Evolutionary conservation across 495 filamentous ascomycete species (phyloP).

Genomic region (Penicillium pancosmium): DNA sequence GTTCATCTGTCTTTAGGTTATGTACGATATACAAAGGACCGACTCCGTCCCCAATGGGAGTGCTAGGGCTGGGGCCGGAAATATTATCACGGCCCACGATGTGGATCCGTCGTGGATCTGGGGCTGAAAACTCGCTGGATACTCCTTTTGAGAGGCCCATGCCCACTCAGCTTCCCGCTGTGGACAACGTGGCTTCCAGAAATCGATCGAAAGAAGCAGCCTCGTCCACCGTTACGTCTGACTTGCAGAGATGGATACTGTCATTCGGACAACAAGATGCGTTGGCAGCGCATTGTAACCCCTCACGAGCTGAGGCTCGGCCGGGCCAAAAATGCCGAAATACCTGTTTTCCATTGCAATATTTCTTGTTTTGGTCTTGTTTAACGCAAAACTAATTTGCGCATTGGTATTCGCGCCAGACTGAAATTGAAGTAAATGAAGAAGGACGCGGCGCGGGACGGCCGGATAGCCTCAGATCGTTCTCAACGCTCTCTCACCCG

Average conservation of each 20-base stretch:
- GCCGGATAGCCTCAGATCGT: conserved; percentile 16
- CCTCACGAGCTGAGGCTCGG: conserved; percentile 1
- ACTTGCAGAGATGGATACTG: conserved; percentile 17
- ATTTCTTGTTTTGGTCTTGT: background rate
- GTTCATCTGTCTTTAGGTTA: background rate
- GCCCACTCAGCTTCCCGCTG: conserved; percentile 11
- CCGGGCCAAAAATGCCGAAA: background rate
- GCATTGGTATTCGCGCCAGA: background rate
- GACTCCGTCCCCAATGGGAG: background rate
- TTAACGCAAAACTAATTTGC: background rate
- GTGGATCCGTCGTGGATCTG: conserved; percentile 20
- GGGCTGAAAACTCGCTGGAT: conserved; percentile 19
- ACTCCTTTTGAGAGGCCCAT: background rate
- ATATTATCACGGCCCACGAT: conserved; percentile 1
- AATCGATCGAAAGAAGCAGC: conserved; percentile 7
- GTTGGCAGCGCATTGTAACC: conserved; percentile 5
- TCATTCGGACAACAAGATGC: conserved; percentile 1
- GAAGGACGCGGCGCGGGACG: conserved; percentile 17
- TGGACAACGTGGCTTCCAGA: conserved; percentile 34
- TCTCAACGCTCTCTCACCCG: conserved; percentile 8
- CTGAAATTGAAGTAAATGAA: conserved; percentile 14
- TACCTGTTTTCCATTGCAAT: background rate
- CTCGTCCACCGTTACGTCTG: conserved; percentile 6
- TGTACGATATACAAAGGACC: background rate
- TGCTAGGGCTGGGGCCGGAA: background rate